Evolutionary conservation across 225 moss, liverwort and hornwort species (phyloP).

Genomic region (Neckera pumila): DNA sequence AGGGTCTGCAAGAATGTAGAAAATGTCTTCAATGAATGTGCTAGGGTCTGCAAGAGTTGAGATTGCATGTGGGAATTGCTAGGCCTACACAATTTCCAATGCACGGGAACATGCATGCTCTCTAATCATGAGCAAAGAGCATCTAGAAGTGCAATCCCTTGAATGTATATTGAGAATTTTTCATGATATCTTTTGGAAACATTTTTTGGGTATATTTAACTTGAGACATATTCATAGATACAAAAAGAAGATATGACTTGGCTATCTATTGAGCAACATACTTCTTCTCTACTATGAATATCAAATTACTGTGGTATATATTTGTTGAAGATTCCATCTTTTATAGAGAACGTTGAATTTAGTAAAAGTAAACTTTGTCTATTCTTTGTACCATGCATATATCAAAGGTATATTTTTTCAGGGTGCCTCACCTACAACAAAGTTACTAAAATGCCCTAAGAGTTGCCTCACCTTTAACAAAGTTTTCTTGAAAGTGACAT

Average conservation of each 20-base stretch:
- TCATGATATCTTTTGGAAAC: rapidly evolving
- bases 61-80: neutral
- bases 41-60: neutral
- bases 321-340: too few relatives aligned
- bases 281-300: neutral
- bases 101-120: rapidly evolving
- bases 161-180: neutral
- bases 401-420: neutral
- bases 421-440: too few relatives aligned
- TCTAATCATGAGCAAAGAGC: rapidly evolving
- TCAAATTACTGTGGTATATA: neutral
- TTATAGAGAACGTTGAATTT: rapidly evolving
- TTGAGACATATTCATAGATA: neutral
- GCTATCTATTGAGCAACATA: rapidly evolving
- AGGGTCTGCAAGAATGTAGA: neutral
- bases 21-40: neutral
- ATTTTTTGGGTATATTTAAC: rapidly evolving
- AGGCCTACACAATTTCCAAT: neutral
- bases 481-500: rapidly evolving
- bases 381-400: too few relatives aligned
- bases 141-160: rapidly evolving
- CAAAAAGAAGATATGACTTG: neutral
- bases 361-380: too few relatives aligned
- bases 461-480: rapidly evolving
- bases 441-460: rapidly evolving